phyloP scores from a whole-genome alignment of 306 rosid genomes.

The Cercis canadensis region DNA sequence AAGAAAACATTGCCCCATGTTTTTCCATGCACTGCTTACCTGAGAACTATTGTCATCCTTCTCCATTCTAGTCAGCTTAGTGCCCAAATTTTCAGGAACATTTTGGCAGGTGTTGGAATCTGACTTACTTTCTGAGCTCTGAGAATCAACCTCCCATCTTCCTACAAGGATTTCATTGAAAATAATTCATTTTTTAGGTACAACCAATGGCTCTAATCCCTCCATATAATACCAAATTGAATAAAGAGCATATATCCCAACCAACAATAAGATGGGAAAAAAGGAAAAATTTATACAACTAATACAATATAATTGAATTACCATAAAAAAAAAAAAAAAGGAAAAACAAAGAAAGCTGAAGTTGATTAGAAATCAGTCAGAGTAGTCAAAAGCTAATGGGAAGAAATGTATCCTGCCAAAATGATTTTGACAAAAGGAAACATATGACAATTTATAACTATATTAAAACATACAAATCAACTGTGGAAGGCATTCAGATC shows the following conservation, averaged over 20 bases:
- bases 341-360: not conserved
- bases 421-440: not conserved
- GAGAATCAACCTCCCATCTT: slow-evolving; percentile 56
- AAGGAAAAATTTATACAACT: not conserved
- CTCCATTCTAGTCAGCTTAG: slow-evolving; percentile 35
- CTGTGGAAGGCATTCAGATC: not conserved
- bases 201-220: slow-evolving; percentile 3
- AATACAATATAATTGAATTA: not conserved
- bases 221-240: slow-evolving; percentile 24
- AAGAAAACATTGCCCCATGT: slow-evolving; percentile 8
- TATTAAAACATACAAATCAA: slow-evolving; percentile 12
- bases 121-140: slow-evolving; percentile 42
- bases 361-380: slow-evolving; percentile 6
- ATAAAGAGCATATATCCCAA: slow-evolving; percentile 22
- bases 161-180: slow-evolving; percentile 52
- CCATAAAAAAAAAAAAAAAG: slow-evolving; percentile 18
- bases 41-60: slow-evolving; percentile 36
- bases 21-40: slow-evolving; percentile 53
- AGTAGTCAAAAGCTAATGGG: not conserved
- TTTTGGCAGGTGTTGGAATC: slow-evolving; percentile 42
- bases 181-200: slow-evolving; percentile 34
- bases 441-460: slow-evolving; percentile 3
- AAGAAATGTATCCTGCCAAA: slow-evolving; percentile 5
- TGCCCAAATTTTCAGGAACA: slow-evolving; percentile 47
- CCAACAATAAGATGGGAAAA: not conserved